phyloP scores from a whole-genome alignment of 768 basidiomycete genomes.

The Crepidotus variabilis region DNA sequence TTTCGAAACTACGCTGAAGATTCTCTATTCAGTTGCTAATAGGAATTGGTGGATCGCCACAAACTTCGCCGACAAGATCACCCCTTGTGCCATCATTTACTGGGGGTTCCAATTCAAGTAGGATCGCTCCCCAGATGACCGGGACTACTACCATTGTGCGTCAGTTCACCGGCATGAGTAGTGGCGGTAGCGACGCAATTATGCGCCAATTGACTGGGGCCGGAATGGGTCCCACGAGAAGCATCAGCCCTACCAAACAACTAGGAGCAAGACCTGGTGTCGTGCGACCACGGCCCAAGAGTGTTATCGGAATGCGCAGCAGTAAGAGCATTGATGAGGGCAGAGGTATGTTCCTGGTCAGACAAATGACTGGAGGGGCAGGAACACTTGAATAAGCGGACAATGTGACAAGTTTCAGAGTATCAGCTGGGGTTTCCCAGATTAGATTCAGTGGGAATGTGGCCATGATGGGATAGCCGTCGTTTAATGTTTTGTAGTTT shows the following conservation, averaged over 20 bases:
- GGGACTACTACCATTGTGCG: conserved; percentile 71
- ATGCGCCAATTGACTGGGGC: conserved; percentile 65
- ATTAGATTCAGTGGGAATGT: not conserved
- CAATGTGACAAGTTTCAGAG: not conserved
- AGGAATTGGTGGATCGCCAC: conserved; percentile 43
- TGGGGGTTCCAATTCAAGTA: conserved; percentile 26
- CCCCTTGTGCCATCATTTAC: conserved; percentile 44
- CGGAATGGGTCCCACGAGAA: conserved; percentile 62
- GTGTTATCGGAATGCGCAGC: conserved; percentile 67
- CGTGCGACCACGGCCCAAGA: conserved; percentile 66
- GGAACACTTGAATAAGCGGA: not conserved
- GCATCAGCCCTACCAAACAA: conserved; percentile 76
- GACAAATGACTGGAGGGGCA: conserved; percentile 68
- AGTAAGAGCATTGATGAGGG: conserved; percentile 65
- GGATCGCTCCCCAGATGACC: conserved; percentile 54
- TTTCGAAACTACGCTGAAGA: not conserved
- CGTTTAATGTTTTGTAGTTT: not conserved
- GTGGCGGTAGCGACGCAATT: conserved; percentile 35
- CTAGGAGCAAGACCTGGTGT: conserved; percentile 35
- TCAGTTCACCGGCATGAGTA: conserved; percentile 66
- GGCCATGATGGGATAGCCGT: not conserved
- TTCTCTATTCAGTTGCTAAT: conserved; percentile 47
- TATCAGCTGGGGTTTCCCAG: not conserved
- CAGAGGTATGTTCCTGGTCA: conserved; percentile 70
- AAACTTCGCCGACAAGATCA: conserved; percentile 48